Base-by-base conservation (phyloP, 148 eudicot genomes). In the Rhododendron williamsianum region DNA sequence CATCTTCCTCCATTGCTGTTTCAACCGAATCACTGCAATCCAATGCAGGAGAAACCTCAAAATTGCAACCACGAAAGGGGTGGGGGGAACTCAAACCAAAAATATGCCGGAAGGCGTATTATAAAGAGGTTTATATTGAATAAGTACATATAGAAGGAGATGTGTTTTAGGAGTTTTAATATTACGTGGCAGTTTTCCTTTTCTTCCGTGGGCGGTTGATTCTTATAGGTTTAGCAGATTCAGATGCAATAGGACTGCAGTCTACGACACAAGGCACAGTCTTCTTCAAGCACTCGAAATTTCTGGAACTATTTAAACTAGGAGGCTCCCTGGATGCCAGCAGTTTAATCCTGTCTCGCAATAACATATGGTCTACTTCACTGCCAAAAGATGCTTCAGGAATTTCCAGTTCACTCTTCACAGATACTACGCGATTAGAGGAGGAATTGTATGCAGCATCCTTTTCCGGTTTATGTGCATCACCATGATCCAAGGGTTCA, bases 1-100 rank as follows among this genome's bases (percentile, higher is more conserved):
- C 96, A 90, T 97, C 99, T 90, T 97, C 99, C 91, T 94, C 98
- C 90, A 97, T 82, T 35, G 99, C 99, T 81, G 93, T 92, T 90
- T 92, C 96, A 89, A 92, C 90, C 0, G 94, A 97, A 83, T 93
- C 92, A 80, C 99, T 97, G 93, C 88, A 89, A 79, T 81, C 35
- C 27, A 85, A 88, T 46, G 48, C 35, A 63, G 33, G 81, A 65
- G 83, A 87, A 76, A 43, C 82, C 86, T 74, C 27, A 76, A 58
- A 35, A 35, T 56, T 74, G 80, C 11, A 36, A 83, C n/a, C 23
- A 58, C 21, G 33, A 35, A 72, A 41, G 45, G 43, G 45, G 45
- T 41, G 45, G 45, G 35, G 19, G 51, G 48, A 73, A 19, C 7
- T 23, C 41, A 15, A 23, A 10, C 54, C 76, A 33, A 86, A 23